Conservation (phyloP, 164 flowering plant genomes). For the Chimonanthus praecox region DNA sequence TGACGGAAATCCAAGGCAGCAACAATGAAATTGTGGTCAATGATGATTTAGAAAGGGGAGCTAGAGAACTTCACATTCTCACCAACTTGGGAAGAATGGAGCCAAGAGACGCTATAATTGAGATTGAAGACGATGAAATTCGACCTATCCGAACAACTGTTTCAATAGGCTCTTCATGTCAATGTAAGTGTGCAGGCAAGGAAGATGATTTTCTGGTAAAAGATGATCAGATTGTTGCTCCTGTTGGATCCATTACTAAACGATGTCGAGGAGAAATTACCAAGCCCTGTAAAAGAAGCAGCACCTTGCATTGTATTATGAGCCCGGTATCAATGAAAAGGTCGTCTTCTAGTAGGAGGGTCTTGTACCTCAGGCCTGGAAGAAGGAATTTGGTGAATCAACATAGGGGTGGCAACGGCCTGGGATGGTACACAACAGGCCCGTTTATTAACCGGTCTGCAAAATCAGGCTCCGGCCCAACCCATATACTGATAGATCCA, state of each 20-base stretch:
- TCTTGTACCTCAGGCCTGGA: conserved; percentile 30
- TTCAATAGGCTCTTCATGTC: conserved; percentile 46
- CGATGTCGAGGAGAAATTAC: conserved; percentile 3
- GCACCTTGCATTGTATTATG: conserved; percentile 29
- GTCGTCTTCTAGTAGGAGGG: conserved; percentile 64
- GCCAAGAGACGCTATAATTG: conserved; percentile 28
- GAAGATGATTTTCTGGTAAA: conserved; percentile 16
- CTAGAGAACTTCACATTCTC: neutral
- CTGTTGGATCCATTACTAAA: neutral
- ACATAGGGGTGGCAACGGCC: no score
- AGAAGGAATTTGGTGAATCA: conserved; percentile 11
- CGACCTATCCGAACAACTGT: conserved; percentile 43
- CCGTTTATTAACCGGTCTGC: no score
- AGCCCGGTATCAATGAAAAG: conserved; percentile 48
- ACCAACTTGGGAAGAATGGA: conserved; percentile 22
- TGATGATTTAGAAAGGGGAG: conserved; percentile 15
- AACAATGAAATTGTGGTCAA: conserved; percentile 8
- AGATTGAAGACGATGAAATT: conserved; percentile 30
- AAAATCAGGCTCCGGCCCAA: no score
- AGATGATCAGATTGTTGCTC: neutral
- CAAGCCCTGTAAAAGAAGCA: conserved; percentile 13
- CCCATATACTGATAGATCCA: no score
- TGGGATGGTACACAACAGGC: no score
- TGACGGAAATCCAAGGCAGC: conserved; percentile 10
- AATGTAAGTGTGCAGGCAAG: conserved; percentile 12